Conservation (phyloP, 78 protist species). For the Neovahlkampfia damariscottae region DNA sequence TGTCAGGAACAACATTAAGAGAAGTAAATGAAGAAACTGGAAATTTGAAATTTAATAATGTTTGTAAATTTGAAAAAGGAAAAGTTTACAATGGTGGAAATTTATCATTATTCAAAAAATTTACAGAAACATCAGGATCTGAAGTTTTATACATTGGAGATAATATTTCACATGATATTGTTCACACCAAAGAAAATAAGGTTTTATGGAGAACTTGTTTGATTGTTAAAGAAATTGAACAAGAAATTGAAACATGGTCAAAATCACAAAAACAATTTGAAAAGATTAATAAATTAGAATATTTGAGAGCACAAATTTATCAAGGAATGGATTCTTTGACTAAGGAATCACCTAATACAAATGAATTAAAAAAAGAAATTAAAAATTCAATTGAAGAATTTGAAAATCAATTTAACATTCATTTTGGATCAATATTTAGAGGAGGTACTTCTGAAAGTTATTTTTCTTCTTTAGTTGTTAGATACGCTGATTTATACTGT, state of each 20-base stretch:
- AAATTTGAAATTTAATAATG: neutral
- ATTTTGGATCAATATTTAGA: neutral
- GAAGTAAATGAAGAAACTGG: constrained; percentile 1
- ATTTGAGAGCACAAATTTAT: neutral
- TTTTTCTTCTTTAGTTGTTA: neutral
- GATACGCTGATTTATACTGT: neutral
- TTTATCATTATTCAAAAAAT: neutral
- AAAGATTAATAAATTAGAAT: neutral
- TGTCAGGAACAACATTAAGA: neutral
- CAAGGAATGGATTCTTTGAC: neutral
- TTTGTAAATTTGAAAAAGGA: neutral
- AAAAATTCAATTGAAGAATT: neutral
- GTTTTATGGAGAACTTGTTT: neutral
- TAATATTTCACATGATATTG: neutral
- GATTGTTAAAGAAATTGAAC: neutral
- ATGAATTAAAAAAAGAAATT: neutral
- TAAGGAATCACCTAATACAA: neutral
- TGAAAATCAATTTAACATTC: neutral
- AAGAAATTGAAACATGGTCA: neutral
- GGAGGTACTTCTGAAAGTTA: neutral
- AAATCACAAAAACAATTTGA: neutral
- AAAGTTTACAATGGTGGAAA: neutral
- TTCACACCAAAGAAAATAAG: neutral
- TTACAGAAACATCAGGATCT: neutral
- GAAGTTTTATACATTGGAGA: constrained; percentile 7